Conservation (phyloP, 2,329 filamentous ascomycete genomes). For the Venturia effusa region DNA sequence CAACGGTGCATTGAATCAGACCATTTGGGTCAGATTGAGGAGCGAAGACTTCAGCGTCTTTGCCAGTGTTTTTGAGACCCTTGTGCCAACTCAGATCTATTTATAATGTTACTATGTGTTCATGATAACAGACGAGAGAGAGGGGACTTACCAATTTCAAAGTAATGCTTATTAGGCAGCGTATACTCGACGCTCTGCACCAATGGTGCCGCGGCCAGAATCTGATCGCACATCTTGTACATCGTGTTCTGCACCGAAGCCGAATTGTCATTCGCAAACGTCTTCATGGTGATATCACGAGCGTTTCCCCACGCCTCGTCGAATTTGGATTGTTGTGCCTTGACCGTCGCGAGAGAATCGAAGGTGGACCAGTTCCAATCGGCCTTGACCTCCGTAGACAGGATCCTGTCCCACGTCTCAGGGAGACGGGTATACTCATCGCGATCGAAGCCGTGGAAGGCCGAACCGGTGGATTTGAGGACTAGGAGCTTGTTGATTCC, state of each 20-base stretch:
- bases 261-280: conserved; percentile 81
- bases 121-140: background rate
- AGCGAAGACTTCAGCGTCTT: conserved; percentile 89
- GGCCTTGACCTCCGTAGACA: conserved; percentile 85
- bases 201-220: conserved; percentile 63
- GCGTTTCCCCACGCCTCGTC: conserved; percentile 68
- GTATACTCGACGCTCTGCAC: conserved; percentile 68
- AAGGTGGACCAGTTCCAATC: conserved; percentile 78
- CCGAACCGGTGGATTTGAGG: conserved; percentile 91
- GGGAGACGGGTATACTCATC: conserved; percentile 87
- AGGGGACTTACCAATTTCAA: conserved; percentile 65
- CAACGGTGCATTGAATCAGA: conserved; percentile 86
- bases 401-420: conserved; percentile 89
- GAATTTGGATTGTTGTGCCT: conserved; percentile 54
- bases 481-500: conserved; percentile 74
- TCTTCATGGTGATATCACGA: conserved; percentile 77
- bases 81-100: conserved; percentile 94
- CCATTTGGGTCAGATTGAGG: conserved; percentile 91
- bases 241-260: conserved; percentile 94
- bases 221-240: conserved; percentile 95
- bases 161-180: conserved; percentile 97
- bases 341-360: conserved; percentile 53
- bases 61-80: conserved; percentile 85
- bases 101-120: conserved; percentile 16
- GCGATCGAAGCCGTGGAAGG: conserved; percentile 87